phyloP scores from a whole-genome alignment of 2,329 filamentous ascomycete genomes.

The Stylonectria norvegica region DNA sequence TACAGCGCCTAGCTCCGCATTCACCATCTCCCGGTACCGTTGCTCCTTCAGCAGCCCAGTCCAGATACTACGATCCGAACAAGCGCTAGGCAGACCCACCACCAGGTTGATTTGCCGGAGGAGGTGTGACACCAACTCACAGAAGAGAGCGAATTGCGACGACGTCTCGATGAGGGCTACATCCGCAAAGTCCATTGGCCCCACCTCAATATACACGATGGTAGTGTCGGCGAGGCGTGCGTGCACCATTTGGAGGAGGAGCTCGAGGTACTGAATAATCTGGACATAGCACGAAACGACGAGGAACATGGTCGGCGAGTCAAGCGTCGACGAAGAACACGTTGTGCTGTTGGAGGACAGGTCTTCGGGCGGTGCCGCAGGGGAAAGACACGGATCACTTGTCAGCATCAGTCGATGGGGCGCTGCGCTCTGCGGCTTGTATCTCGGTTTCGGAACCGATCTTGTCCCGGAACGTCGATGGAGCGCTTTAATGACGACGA shows the following conservation, averaged over 20 bases:
- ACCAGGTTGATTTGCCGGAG: conserved; percentile 26
- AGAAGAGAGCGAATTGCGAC: conserved; percentile 28
- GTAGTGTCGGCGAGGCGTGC: conserved; percentile 12
- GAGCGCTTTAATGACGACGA: conserved; percentile 22
- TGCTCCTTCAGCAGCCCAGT: conserved; percentile 21
- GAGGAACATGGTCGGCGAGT: conserved; percentile 26
- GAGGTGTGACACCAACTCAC: conserved; percentile 24
- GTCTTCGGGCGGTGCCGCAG: background rate
- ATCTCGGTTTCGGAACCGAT: no score
- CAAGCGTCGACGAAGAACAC: conserved; percentile 12
- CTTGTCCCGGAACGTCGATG: conserved; percentile 15
- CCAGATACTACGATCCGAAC: conserved; percentile 24
- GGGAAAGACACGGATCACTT: conserved; percentile 4
- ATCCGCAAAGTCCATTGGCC: conserved; percentile 22
- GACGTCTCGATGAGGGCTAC: conserved; percentile 24
- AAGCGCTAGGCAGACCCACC: conserved; percentile 23
- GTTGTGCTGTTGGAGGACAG: background rate
- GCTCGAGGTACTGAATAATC: conserved; percentile 25
- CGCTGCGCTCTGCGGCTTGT: conserved; percentile 5
- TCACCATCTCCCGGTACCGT: conserved; percentile 23
- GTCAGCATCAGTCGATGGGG: conserved; percentile 9
- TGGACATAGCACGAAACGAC: conserved; percentile 31
- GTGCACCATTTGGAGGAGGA: conserved; percentile 18
- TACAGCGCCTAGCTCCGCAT: conserved; percentile 24
- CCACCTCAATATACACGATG: conserved; percentile 13